Conservation (phyloP, 2,329 filamentous ascomycete genomes). For the Paracoccidioides brasiliensis region DNA sequence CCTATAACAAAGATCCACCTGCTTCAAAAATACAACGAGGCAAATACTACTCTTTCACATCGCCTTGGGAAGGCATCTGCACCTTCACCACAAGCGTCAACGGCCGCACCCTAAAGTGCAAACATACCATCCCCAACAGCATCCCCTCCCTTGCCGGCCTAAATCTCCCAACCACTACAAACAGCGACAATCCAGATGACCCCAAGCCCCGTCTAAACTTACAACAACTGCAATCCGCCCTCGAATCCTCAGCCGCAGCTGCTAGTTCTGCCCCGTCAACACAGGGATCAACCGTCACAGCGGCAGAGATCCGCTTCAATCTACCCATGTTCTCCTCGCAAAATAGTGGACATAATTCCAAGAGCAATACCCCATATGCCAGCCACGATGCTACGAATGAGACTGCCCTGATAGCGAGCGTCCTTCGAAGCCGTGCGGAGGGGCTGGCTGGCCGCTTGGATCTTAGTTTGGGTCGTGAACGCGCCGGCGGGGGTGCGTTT, state of each 20-base stretch:
- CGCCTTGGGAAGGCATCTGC: conserved; percentile 78
- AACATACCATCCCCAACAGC: conserved; percentile 40
- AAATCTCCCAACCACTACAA: not conserved
- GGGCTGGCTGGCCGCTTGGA: conserved; percentile 30
- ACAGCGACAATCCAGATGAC: not conserved
- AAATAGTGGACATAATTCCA: not conserved
- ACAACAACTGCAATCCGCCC: not conserved
- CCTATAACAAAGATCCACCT: not conserved
- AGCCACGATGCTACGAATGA: not conserved
- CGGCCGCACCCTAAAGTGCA: conserved; percentile 62
- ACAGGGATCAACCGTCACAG: conserved; percentile 32
- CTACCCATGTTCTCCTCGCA: conserved; percentile 45
- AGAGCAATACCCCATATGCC: conserved; percentile 1
- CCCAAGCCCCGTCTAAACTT: not conserved
- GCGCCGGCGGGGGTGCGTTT: conserved; percentile 70
- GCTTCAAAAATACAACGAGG: not conserved
- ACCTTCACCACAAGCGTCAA: conserved; percentile 68
- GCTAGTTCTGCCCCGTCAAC: not conserved
- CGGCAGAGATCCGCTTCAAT: conserved; percentile 86
- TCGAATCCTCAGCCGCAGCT: not conserved
- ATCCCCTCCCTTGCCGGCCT: not conserved
- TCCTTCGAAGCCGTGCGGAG: conserved; percentile 14
- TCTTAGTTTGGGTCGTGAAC: conserved; percentile 64
- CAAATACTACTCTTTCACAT: conserved; percentile 57
- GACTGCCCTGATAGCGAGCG: not conserved